Evolutionary conservation across 176 grass and related monocot species (phyloP), one percentile per base, ranked within the genome.

Genomic region (Bonia amplexicaulis): DNA sequence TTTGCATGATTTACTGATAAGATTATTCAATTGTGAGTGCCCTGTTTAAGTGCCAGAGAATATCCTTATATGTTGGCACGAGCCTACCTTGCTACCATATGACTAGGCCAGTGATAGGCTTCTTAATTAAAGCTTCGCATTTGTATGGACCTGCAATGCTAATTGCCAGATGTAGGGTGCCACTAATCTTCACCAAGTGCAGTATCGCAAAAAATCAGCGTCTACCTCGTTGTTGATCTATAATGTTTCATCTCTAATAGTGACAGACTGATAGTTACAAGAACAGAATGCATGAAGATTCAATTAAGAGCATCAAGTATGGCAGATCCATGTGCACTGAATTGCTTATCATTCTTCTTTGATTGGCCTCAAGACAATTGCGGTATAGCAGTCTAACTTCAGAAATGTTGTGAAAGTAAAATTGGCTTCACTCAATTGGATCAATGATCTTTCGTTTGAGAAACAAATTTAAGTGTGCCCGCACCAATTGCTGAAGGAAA

Each of bases 51-150:
- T 31, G 82, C 33, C 73, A 80, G 26, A 82, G 62, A 69, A 60
- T 68, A 46, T 67, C 37, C 47, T 35, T 15, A 9, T 33, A 45
- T 57, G 35, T 11, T 27, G 48, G 5, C 46, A 63, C 29, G 31
- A 65, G 57, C 45, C 82, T 68, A 67, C n/a, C 29, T 41, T 75
- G 14, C 37, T 68, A 57, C 66, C 76, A 66, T 65, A 66, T 44
- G 68, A 66, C 3, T 64, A 80, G 33, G 6, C 26, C 23, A 77
- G 62, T 37, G 39, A 74, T 69, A 77, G 49, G 71, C 14, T 66
- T 87, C 40, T 69, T 69, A 76, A 80, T 82, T 87, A 61, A 51
- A 60, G 25, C 41, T 46, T 23, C 49, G 67, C 9, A 69, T 55
- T 25, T 40, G 37, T 20, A 47, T 58, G 26, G 69, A 14, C 77